Evolutionary conservation across 2,329 filamentous ascomycete species (phyloP), one percentile per base, ranked within the genome.

Genomic region (Ophiocordyceps camponoti-rufipedis): DNA sequence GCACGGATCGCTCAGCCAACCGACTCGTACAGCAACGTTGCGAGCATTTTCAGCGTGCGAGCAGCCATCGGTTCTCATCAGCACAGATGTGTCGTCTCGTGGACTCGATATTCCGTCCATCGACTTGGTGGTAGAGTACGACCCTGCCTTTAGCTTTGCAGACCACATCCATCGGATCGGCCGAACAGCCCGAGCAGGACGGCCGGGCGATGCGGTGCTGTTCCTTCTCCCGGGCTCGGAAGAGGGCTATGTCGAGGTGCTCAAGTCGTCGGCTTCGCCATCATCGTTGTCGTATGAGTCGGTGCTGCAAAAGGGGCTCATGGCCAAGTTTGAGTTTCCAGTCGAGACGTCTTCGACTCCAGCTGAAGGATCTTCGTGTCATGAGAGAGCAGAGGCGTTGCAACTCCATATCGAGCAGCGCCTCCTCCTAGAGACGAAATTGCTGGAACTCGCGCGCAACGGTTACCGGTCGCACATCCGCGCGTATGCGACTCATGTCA

Each of bases 81-180:
- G 88, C 53, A 98, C 91, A 1, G 91, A 98, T 57, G 91, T 98
- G 44, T 86, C 91, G 12, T 91, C 91, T 18, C 85, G 91, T 57
- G 91, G 91, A 66, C 78, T 98, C 40, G 91, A 98, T 68, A 76
- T 98, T 14, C 89, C 89, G 1, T 89, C 91, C 44, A 85, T 98
- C 44, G 91, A 98, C 59, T 72, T 95, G 18, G 87, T 98, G 44
- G 75, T 98, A 47, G 91, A 98, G 61, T 96, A 94, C 58, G 91
- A 98, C 58, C 88, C 91, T 0, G 85, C 91, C 2, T 96, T 96
- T 63, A 86, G 83, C 58, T 80, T 86, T 23, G 84, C 88, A 49
- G 91, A 98, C 60, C 91, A 98, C 60, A 74, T 95, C 8, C 91
- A 98, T 65, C 82, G 91, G 46, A 85, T 96, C 46, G 91, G 91